Evolutionary conservation across 169 alveolate species (phyloP), one percentile per base, ranked within the genome.

Genomic region (Plasmodium ovale): DNA sequence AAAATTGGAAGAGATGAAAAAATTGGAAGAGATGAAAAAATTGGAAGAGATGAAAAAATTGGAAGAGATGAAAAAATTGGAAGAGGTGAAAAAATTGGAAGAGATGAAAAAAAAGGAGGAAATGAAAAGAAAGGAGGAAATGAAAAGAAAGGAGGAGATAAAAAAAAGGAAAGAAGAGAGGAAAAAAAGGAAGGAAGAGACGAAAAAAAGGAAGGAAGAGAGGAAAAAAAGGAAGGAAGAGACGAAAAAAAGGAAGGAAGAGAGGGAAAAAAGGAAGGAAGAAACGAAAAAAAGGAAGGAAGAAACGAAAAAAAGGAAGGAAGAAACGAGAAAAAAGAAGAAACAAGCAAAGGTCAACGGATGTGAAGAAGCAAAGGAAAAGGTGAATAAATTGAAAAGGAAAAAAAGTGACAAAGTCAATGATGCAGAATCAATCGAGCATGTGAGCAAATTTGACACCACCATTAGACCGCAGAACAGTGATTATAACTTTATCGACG

Each of bases 401-500:
- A 71, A n/a, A 9, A 31, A 33, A n/a, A 60, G n/a, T 31, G 39
- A 72, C 7, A 72, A 27, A 14, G 19, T 21, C 37, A 42, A 31
- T 42, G 25, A 53, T n/a, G 39, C 39, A 9, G 23, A 51, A 25
- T 27, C 65, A 29, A 31, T 16, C 19, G 59, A 4, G 1, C 59
- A 60, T 39, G 33, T 9, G 14, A 14, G n/a, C 49, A 62, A 62
- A 5, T 14, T 16, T 53, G 0, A 29, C 19, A 39, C n/a, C 9
- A 9, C 51, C 51, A 39, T 5, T 39, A 39, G 27, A 62, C n/a
- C 27, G n/a, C 59, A 25, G 58, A 59, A 72, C 49, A 9, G 54
- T 71, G 90, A 82, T 31, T 82, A 82, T 42, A 82, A 54, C 44
- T 82, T 82, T 54, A 68, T 82, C 21, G 84, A 82, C 6, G 62